Base-by-base conservation (phyloP, 768 basidiomycete genomes). In the Trametes cingulata region DNA sequence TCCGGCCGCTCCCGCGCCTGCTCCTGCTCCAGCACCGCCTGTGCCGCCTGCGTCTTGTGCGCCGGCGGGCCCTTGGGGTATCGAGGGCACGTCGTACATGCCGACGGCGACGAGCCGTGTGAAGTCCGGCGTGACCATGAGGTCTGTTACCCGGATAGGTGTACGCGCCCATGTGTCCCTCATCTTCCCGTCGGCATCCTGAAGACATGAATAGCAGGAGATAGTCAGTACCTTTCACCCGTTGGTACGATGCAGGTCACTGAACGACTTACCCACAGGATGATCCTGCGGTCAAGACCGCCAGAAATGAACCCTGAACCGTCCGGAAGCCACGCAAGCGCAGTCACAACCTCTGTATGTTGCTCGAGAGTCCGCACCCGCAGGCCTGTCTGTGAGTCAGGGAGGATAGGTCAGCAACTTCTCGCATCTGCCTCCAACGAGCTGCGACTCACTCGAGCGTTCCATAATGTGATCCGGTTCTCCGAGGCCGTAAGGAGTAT, bases 231-330 rank as follows among this genome's bases (percentile, higher is more conserved):
- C 42, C 54, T 46, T 43, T 47, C 29, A 37, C 17, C 51, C 45
- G 50, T 22, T 41, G 45, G 19, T 24, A 9, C 10, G n/a, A 51
- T 36, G 58, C 67, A 60, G 54, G 52, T 41, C 54, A 36, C 39
- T 41, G 39, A 41, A 55, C 43, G 35, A 71, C 84, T 48, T 74
- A 93, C 94, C 93, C 93, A 95, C 58, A 87, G 83, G 43, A 87
- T 81, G 59, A 92, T 86, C 73, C 85, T 88, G 62, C 87, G 85
- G 73, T 98, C 96, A 69, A 96, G 78, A 42, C 90, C 90, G 50
- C 88, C 89, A 12, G 94, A 95, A 65, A 97, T 83, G 71, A 98
- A 97, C 8, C 92, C 93, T 20, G 85, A 85, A 35, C 89, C 89
- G 71, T 97, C 91, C 19, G 93, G 90, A 40, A 94, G 77, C 93